These are phyloP conservation scores for Cyberlindnera petersonii DNA, from an alignment of 805 yeast species.

Conservation along the genomic window DNA sequence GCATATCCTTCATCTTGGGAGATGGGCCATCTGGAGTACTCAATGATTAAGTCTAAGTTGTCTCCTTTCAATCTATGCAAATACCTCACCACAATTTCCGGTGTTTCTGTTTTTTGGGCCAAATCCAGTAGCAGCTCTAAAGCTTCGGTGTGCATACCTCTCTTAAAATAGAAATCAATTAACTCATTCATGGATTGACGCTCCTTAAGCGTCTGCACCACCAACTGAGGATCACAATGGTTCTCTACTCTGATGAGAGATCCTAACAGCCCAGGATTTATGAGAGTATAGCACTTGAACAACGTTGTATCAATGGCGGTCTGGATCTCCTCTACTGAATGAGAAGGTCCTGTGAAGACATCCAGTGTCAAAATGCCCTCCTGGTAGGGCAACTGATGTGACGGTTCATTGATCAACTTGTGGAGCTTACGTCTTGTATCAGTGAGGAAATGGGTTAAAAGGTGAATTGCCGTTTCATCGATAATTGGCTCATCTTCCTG, in stretches of 20 bases:
- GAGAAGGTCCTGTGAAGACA: constrained; percentile 15
- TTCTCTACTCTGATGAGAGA: constrained; percentile 78
- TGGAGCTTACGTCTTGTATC: constrained; percentile 46
- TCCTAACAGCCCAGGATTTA: constrained; percentile 69
- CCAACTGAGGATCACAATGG: constrained; percentile 63
- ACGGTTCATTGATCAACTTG: constrained; percentile 24
- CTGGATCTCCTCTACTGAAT: constrained; percentile 36
- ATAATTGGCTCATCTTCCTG: background rate
- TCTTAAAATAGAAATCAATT: constrained; percentile 71
- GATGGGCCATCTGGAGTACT: constrained; percentile 53
- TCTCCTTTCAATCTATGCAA: constrained; percentile 50
- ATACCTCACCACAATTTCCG: constrained; percentile 41
- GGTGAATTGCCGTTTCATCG: constrained; percentile 6
- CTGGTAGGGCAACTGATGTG: constrained; percentile 11
- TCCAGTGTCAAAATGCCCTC: constrained; percentile 17
- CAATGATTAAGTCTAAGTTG: constrained; percentile 50
- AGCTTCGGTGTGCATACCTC: constrained; percentile 61
- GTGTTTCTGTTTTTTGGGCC: constrained; percentile 10
- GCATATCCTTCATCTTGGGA: constrained; percentile 35
- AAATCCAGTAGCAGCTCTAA: constrained; percentile 50
- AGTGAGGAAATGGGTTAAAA: constrained; percentile 39
- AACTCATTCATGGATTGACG: constrained; percentile 59
- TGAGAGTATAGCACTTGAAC: constrained; percentile 68
- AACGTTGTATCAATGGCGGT: constrained; percentile 68
- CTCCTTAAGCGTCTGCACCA: constrained; percentile 47